Base-by-base conservation (phyloP, 441 rosid species). In the Biscutella auriculata region DNA sequence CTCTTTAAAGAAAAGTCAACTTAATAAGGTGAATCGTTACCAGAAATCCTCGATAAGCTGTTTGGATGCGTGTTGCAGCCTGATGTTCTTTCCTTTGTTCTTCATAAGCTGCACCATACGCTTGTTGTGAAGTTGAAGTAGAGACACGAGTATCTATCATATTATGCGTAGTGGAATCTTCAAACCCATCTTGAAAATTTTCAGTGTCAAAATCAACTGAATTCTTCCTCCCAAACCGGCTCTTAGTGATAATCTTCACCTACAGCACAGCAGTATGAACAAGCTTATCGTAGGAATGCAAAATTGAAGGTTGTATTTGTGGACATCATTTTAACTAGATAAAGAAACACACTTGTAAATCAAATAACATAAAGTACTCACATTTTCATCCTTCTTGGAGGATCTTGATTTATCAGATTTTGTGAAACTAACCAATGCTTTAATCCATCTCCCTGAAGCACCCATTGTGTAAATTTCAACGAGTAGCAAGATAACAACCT, bases 41-140 rank as follows among this genome's bases (percentile, higher is more conserved):
- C 99, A 93, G 68, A 76, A 93, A 93, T 57, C 95, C 93, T 47
- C 98, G 88, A 63, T 84, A 93, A 45, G 95, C 83, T 28, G 98
- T 87, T 73, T 93, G 98, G 41, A 93, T 87, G 50, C 82, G 79
- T 21, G 80, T 83, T 29, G 97, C 92, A 54, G 97, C 96, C 73
- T 61, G 70, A 67, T 85, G 79, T 71, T 82, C 90, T 67, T 66
- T 75, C 43, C 49, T 37, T 34, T 33, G 57, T 65, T 77, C 82
- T 63, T 72, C 81, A 76, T 63, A 66, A 66, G 61, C 66, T n/a
- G 62, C 56, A 65, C 69, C 81, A 62, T 77, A 76, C 40, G 72
- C 73, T 60, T 82, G 80, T 53, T 63, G 58, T 27, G 93, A 77
- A 72, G 72, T 72, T 16, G 79, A 75, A 67, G 83, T 70, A 11